Evolutionary conservation across 202 grass and related monocot species (phyloP), one percentile per base, ranked within the genome.

Genomic region (Sporobolus alterniflorus): DNA sequence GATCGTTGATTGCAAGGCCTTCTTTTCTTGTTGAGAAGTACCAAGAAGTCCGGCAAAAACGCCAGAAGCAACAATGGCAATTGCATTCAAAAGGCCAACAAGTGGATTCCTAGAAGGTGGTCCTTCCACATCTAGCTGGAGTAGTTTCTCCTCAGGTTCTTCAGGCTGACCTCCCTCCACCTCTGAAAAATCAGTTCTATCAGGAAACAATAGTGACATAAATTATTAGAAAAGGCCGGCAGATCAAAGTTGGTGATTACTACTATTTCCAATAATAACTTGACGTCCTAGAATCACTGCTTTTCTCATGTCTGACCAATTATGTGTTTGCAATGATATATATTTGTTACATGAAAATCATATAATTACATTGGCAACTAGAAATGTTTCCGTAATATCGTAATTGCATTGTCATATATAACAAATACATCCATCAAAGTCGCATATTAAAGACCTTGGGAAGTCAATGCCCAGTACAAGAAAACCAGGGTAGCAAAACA

Each of bases 11-110:
- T 96, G 80, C 71, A 92, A 82, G 5, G 67, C 77, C 63, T 88
- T 62, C 78, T 94, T 98, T 77, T 96, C 96, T 77, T 88, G 85
- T 75, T 87, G 91, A 82, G 91, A 93, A 59, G 82, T 86, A 41
- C 83, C 89, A 88, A 96, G 87, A 87, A 98, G 64, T 83, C 89
- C 93, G 87, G 89, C 83, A 2, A 98, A 84, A 87, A 96, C 84
- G 67, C 93, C 96, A 49, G 93, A 88, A 63, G 84, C 91, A 82
- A 95, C 73, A 83, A 96, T 85, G 79, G 91, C 93, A 78, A 96
- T 59, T 67, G 54, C 77, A 87, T 92, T 98, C 64, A 98, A 77
- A 51, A 92, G 46, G 87, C 76, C 77, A 42, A 85, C 69, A 89
- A 96, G 81, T 29, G 91, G 80, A 82, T 87, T 96, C 83, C 43